Conservation (phyloP, 1,139 yeast species). For the Debaryomycetaceae sp. region DNA sequence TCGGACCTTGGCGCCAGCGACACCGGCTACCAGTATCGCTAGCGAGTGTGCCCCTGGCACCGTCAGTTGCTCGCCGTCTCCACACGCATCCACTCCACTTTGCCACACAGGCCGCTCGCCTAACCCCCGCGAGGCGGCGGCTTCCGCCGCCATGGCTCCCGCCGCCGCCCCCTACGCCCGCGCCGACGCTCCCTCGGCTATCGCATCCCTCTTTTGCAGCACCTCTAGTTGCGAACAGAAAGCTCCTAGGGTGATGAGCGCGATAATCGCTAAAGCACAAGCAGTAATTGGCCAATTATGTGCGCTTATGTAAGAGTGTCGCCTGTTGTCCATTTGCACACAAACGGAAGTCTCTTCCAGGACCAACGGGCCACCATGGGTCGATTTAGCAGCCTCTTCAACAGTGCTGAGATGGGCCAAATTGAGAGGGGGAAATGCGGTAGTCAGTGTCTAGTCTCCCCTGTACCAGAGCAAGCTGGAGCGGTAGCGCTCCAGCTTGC, state of each 20-base stretch:
- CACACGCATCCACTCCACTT: too few relatives aligned
- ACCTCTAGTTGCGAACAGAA: background rate
- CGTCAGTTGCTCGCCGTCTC: too few relatives aligned
- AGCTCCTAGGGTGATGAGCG: background rate
- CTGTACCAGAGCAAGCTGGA: too few relatives aligned
- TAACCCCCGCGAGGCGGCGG: too few relatives aligned
- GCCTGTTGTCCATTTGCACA: background rate
- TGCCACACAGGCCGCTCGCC: too few relatives aligned
- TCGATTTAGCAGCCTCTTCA: background rate
- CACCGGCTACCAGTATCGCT: too few relatives aligned
- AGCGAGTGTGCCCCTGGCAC: too few relatives aligned
- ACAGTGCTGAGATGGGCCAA: too few relatives aligned
- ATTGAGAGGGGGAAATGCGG: too few relatives aligned
- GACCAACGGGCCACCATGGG: background rate
- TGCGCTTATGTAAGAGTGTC: background rate
- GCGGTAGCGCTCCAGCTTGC: background rate
- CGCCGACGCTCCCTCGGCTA: background rate
- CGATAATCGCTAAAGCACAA: background rate
- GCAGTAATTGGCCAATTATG: background rate
- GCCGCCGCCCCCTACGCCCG: background rate
- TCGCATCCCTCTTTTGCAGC: background rate
- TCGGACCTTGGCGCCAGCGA: too few relatives aligned
- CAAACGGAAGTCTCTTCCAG: background rate
- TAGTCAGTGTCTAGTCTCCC: too few relatives aligned
- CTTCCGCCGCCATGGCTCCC: too few relatives aligned